Percentiles rank a stretch among this genome's conserved stretches.
Evolutionary conservation across 805 yeast genomes (phyloP).

Genomic region (Naumovozyma dairenensis): DNA sequence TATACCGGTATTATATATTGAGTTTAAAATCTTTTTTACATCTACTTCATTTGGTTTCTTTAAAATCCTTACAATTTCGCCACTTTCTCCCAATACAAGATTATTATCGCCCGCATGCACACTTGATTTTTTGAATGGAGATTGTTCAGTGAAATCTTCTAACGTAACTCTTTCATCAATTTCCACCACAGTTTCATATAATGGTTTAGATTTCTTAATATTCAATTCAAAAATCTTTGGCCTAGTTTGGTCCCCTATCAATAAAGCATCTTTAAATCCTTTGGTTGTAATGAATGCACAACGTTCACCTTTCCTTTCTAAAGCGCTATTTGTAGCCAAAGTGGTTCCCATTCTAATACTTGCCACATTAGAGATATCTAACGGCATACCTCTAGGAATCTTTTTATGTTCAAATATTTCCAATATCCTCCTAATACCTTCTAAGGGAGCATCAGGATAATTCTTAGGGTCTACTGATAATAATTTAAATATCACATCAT

Average conservation of each 20-base stretch:
- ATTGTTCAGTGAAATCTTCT: constrained; percentile 73
- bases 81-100: constrained; percentile 49
- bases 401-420: constrained; percentile 44
- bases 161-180: constrained; percentile 85
- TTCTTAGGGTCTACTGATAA: constrained; percentile 83
- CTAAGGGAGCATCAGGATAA: constrained; percentile 84
- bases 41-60: constrained; percentile 39
- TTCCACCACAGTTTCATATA: constrained; percentile 71
- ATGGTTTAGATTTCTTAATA: constrained; percentile 57
- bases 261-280: constrained; percentile 76
- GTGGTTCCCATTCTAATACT: constrained; percentile 87
- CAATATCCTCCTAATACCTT: constrained; percentile 74
- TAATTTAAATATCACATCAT: constrained; percentile 63
- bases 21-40: constrained; percentile 34
- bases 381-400: constrained; percentile 50
- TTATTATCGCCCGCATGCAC: constrained; percentile 19
- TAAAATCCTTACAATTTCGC: constrained; percentile 54
- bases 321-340: constrained; percentile 88
- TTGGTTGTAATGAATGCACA: constrained; percentile 81
- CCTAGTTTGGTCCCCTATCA: constrained; percentile 85
- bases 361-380: constrained; percentile 55
- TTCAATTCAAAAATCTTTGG: constrained; percentile 82
- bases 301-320: constrained; percentile 85
- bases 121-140: constrained; percentile 25
- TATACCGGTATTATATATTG: constrained; percentile 47